These are phyloP conservation scores for Pyrenula aspistea DNA, from an alignment of 495 filamentous ascomycete genomes.

Conservation along the genomic window DNA sequence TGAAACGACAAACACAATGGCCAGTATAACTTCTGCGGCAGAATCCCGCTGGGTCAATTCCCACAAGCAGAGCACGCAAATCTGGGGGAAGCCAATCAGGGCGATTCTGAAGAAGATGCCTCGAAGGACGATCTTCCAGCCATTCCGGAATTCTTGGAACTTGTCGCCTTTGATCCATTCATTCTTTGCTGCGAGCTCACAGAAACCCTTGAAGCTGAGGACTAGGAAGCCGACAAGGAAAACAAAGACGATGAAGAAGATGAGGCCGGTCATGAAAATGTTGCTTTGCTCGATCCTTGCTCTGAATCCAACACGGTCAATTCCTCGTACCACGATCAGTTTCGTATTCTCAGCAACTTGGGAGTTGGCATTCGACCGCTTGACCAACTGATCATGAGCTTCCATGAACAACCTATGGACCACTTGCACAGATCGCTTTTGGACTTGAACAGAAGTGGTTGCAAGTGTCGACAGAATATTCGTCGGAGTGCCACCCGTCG, in stretches of 20 bases:
- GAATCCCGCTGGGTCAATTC: slow-evolving; percentile 71
- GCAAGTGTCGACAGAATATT: slow-evolving; percentile 55
- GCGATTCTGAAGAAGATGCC: slow-evolving; percentile 72
- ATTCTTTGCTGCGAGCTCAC: slow-evolving; percentile 49
- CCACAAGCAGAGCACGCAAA: slow-evolving; percentile 74
- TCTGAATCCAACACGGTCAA: slow-evolving; percentile 71
- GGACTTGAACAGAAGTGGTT: slow-evolving; percentile 61
- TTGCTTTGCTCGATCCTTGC: slow-evolving; percentile 70
- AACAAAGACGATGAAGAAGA: slow-evolving; percentile 45
- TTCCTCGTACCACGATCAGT: slow-evolving; percentile 58
- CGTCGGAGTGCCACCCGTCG: slow-evolving; percentile 74
- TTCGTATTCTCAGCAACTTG: slow-evolving; percentile 25
- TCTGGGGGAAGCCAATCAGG: slow-evolving; percentile 76
- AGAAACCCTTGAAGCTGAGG: slow-evolving; percentile 55
- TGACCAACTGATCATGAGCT: slow-evolving; percentile 33
- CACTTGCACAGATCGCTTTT: slow-evolving; percentile 45
- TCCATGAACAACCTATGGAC: slow-evolving; percentile 27
- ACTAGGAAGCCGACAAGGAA: slow-evolving; percentile 41
- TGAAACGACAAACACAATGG: slow-evolving; percentile 69
- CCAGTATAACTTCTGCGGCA: slow-evolving; percentile 62
- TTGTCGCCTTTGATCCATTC: slow-evolving; percentile 63
- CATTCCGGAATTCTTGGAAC: slow-evolving; percentile 74
- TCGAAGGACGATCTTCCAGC: slow-evolving; percentile 65
- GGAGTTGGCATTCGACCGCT: slow-evolving; percentile 29
- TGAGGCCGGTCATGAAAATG: slow-evolving; percentile 69